Percentiles rank a stretch among this genome's conserved stretches.
Evolutionary conservation across 495 filamentous ascomycete genomes (phyloP).

Genomic region (Aspergillus egyptiacus): DNA sequence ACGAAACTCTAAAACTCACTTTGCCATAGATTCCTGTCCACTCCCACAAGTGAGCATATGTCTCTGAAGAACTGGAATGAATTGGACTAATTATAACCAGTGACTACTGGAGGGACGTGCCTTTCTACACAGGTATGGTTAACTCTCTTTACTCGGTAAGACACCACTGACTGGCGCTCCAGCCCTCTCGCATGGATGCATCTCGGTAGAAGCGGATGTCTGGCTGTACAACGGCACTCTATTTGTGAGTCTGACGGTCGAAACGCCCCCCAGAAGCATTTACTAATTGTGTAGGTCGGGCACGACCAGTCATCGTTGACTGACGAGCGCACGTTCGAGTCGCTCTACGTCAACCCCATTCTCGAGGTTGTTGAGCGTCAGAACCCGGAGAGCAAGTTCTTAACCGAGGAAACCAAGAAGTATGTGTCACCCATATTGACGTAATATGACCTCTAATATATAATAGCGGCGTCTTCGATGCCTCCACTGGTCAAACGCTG

Average conservation of each 20-base stretch:
- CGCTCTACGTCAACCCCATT: conserved; percentile 54
- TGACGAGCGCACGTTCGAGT: conserved; percentile 45
- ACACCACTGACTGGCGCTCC: not conserved
- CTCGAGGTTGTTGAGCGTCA: conserved; percentile 46
- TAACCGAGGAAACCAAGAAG: conserved; percentile 36
- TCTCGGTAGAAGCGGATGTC: conserved; percentile 77
- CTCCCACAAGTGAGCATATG: conserved; percentile 36
- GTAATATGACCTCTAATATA: not conserved
- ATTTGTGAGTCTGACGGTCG: conserved; percentile 30
- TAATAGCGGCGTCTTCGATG: conserved; percentile 41
- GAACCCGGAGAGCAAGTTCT: conserved; percentile 37
- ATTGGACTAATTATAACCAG: conserved; percentile 17
- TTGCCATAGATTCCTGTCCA: conserved; percentile 38
- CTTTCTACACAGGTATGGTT: conserved; percentile 43
- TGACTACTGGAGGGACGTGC: conserved; percentile 45
- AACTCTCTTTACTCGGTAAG: not conserved
- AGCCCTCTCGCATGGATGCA: conserved; percentile 55
- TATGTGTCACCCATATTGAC: conserved; percentile 10
- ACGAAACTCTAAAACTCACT: conserved; percentile 6
- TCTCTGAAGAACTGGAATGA: no score
- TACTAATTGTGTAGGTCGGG: conserved; percentile 37
- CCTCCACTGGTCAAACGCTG: conserved; percentile 53
- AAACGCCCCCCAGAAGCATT: not conserved
- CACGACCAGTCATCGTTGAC: conserved; percentile 48
- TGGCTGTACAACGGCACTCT: conserved; percentile 71